Conservation (phyloP, 140 eudicot species). For the Erigeron philadelphicus region DNA sequence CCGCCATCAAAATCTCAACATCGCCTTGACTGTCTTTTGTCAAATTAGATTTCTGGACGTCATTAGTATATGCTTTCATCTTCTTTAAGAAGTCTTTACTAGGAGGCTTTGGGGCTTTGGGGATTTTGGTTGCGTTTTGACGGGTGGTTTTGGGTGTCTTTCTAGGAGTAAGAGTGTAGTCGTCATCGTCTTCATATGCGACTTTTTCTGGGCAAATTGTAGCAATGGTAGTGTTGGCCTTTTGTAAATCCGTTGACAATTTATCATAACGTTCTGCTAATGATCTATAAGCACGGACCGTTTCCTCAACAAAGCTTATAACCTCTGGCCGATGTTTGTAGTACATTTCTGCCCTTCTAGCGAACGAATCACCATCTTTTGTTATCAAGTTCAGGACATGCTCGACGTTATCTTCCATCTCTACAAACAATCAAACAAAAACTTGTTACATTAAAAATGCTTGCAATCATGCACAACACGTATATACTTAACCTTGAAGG, state of each 20-base stretch:
- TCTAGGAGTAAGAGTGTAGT: conserved; percentile 32
- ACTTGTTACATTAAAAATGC: background rate
- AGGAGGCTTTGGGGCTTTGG: conserved; percentile 58
- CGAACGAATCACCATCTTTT: conserved; percentile 94
- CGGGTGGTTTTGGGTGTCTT: conserved; percentile 24
- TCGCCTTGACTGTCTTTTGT: conserved; percentile 49
- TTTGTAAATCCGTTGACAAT: conserved; percentile 69
- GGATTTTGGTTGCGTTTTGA: conserved; percentile 32
- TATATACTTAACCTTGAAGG: background rate
- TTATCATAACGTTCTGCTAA: conserved; percentile 78
- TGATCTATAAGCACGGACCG: conserved; percentile 60
- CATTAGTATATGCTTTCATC: conserved; percentile 17
- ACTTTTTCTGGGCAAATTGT: conserved; percentile 71
- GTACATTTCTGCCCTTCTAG: conserved; percentile 94
- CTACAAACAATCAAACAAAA: conserved; percentile 38
- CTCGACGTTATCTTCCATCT: conserved; percentile 78
- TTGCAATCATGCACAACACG: no score
- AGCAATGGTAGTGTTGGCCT: conserved; percentile 87
- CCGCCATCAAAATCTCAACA: conserved; percentile 59
- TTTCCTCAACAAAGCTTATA: conserved; percentile 70
- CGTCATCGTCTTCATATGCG: conserved; percentile 55
- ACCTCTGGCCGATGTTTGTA: conserved; percentile 80
- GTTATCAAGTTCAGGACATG: conserved; percentile 54
- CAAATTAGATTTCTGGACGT: conserved; percentile 47
- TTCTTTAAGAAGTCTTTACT: conserved; percentile 38